Base-by-base conservation (phyloP, 2,329 filamentous ascomycete species). In the Neonectria hederae region DNA sequence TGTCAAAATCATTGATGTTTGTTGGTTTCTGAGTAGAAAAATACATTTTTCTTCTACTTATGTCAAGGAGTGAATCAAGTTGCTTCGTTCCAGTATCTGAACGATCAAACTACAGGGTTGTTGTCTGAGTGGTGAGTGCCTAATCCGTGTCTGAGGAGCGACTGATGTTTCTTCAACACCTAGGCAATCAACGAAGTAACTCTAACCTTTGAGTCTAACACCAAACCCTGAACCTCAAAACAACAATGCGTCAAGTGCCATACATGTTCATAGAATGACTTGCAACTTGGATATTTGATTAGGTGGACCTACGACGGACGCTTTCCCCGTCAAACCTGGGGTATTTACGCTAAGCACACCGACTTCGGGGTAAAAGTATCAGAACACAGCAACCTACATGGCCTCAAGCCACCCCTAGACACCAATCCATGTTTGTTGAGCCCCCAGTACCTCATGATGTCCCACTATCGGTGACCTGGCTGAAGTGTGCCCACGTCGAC, bases 401-500 rank as follows among this genome's bases (percentile, higher is more conserved):
- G 14, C 26, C 19, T 19, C 24, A 51, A 51, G 21, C 26, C 24
- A 30, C 5, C 46, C 46, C 14, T 14, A 32, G n/a, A 21, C n/a
- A 13, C n/a, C 11, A 28, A 19, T 19, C 46, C 26, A 30, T 49
- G 26, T 9, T 26, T 21, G 11, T 11, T 10, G 13, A 28, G 8
- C 45, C 45, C 45, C 9, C 24, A 49, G 24, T n/a, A 19, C 4
- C 17, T 30, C n/a, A 32, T 6, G 7, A 30, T 51, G n/a, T 14
- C 22, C 26, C 19, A 30, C 17, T 14, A 5, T 43, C 28, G 13
- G 28, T 30, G 22, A 21, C 49, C 45, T 38, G 22, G 26, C 24
- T 26, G 6, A 21, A 30, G 35, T 40, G 40, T 24, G 40, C 19
- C 56, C 56, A 56, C 59, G 55, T 40, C 35, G 26, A 46, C 67